A percentile compares a stretch with the other conserved stretches of the same genome.
phyloP scores from a whole-genome alignment of 306 rosid genomes.

The Oemleria cerasiformis region DNA sequence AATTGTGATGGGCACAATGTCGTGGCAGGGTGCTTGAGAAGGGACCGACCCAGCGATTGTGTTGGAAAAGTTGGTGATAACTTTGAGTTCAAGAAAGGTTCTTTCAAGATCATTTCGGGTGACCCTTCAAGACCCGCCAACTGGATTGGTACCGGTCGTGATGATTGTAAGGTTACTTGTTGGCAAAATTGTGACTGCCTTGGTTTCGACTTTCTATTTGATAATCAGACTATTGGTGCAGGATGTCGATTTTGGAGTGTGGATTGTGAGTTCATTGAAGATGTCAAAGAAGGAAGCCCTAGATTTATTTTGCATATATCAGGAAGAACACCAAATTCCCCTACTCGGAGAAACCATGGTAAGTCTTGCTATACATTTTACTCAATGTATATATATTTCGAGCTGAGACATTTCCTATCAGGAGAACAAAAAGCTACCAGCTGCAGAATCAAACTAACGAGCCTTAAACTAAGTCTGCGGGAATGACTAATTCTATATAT shows the following conservation, averaged over 20 bases:
- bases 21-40: neutral
- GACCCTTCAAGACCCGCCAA: neutral
- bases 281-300: neutral
- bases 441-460: no score
- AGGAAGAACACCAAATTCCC: neutral
- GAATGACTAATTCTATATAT: no score
- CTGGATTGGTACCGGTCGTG: neutral
- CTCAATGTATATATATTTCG: no score
- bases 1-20: neutral
- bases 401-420: no score
- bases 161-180: neutral
- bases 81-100: neutral
- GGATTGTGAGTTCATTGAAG: slow-evolving; percentile 1
- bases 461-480: no score
- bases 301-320: neutral
- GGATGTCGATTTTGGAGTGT: slow-evolving; percentile 11
- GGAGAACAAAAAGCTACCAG: no score
- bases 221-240: neutral
- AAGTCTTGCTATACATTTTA: neutral
- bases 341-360: neutral
- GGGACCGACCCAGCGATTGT: neutral
- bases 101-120: neutral
- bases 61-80: neutral
- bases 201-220: neutral
- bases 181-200: slow-evolving; percentile 10